phyloP scores from a whole-genome alignment of 352 stramenopile genomes.

The Blastocystis sp. region DNA sequence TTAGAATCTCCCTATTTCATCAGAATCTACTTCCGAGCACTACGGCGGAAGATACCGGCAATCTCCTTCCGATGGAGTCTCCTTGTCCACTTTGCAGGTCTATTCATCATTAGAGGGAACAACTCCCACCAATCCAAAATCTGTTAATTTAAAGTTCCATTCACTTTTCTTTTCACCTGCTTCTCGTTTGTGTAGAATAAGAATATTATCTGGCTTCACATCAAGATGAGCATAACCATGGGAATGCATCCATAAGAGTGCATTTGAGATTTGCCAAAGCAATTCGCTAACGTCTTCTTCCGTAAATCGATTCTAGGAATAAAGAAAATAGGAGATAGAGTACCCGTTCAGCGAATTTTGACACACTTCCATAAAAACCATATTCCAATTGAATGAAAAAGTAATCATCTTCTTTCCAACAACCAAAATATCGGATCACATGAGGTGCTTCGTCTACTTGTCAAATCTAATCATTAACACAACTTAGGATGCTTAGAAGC shows the following conservation, averaged over 20 bases:
- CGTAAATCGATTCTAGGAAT: not conserved
- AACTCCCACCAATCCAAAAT: slow-evolving; percentile 35
- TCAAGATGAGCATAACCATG: slow-evolving; percentile 77
- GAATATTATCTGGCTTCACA: slow-evolving; percentile 81
- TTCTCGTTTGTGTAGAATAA: slow-evolving; percentile 67
- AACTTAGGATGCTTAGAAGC: slow-evolving; percentile 11
- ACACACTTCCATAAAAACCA: slow-evolving; percentile 28
- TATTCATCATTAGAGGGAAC: not conserved
- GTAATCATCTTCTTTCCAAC: slow-evolving; percentile 28
- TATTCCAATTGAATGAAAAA: slow-evolving; percentile 62
- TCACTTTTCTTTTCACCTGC: not conserved
- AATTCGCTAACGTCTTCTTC: slow-evolving; percentile 24
- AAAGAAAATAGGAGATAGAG: not conserved
- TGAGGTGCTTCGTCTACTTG: slow-evolving; percentile 31
- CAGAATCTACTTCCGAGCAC: not conserved
- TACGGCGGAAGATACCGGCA: slow-evolving; percentile 23
- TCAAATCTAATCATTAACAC: not conserved
- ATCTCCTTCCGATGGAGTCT: slow-evolving; percentile 5
- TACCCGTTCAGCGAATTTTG: not conserved
- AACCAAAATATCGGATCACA: slow-evolving; percentile 33
- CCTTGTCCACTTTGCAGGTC: not conserved
- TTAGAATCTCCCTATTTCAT: slow-evolving; percentile 42
- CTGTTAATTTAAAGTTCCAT: slow-evolving; percentile 33
- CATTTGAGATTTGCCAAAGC: slow-evolving; percentile 6
- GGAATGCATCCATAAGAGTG: slow-evolving; percentile 81